Base-by-base conservation (phyloP, 2,329 filamentous ascomycete genomes). In the Alternaria arbusti region DNA sequence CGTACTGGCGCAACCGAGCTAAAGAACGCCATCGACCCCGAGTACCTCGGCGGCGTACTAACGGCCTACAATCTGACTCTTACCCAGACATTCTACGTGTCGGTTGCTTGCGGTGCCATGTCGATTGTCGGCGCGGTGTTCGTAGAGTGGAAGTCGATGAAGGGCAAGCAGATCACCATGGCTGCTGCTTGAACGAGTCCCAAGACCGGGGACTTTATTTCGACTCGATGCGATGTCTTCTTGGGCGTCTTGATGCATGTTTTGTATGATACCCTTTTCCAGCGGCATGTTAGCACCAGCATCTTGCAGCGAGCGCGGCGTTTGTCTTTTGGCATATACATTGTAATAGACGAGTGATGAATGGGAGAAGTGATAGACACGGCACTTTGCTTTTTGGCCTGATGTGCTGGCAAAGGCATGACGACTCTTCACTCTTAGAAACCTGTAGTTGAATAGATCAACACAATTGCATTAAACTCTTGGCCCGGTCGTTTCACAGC, bases 71-170 rank as follows among this genome's bases (percentile, higher is more conserved):
- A 91, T 72, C 75, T 82, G 23, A 83, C 89, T 0, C 77, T 93
- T 40, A 84, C 84, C 2, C 79, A 84, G 61, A 85, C 85, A 1
- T 92, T 90, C 73, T 86, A 87, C 64, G 86, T 91, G 9, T 85
- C 84, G 2, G 80, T 90, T 8, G 84, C 86, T 2, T 80, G 89
- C 71, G 82, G 84, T 0, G 81, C 81, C 8, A 59, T 89, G 9
- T 85, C 83, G 5, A 81, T 90, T 13, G 40, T 90, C 8, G 89
- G 87, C 0, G 82, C 85, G 0, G 70, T 84, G 1, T 79, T 81
- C 7, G 85, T 91, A 68, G 86, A 91, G 79, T 92, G 89, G 89
- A 86, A 83, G 75, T 89, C 82, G 67, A 88, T 92, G 72, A 91
- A 91, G 82, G 87, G 86, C 71, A 81, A 82, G 73, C 80, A 82